Conservation (phyloP, 1,284 basidiomycete genomes). For the Neonothopanus nambi region DNA sequence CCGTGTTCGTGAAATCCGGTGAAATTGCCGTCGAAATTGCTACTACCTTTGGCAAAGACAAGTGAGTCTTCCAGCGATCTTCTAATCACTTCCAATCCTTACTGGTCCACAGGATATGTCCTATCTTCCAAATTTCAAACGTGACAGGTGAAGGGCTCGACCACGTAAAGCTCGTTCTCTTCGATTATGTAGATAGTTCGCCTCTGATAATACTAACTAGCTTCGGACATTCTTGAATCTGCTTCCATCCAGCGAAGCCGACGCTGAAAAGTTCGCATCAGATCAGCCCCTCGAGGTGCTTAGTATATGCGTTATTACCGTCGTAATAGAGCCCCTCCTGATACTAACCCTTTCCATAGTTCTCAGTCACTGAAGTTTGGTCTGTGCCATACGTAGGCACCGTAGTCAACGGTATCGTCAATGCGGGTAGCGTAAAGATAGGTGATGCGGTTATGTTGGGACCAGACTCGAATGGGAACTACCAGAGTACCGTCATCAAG, state of each 20-base stretch:
- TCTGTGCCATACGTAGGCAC: constrained; percentile 95
- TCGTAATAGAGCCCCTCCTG: constrained; percentile 6
- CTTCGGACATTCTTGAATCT: constrained; percentile 86
- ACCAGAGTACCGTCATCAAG: constrained; percentile 79
- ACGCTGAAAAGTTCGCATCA: constrained; percentile 77
- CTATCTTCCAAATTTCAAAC: constrained; percentile 93
- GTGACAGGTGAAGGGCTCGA: constrained; percentile 93
- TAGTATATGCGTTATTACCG: background rate
- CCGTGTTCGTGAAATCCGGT: constrained; percentile 73
- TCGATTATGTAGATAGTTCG: background rate
- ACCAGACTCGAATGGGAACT: constrained; percentile 93
- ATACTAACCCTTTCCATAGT: constrained; percentile 41
- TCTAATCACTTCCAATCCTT: background rate
- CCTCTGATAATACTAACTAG: constrained; percentile 32
- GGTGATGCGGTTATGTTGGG: constrained; percentile 88
- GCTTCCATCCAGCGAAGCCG: constrained; percentile 80
- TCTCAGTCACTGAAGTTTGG: constrained; percentile 83
- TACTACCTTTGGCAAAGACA: constrained; percentile 68
- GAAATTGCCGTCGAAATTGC: constrained; percentile 82
- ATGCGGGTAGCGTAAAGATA: constrained; percentile 73
- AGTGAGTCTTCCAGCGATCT: constrained; percentile 38
- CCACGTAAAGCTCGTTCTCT: constrained; percentile 44
- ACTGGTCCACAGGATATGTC: constrained; percentile 68
- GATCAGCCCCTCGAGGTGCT: constrained; percentile 85
- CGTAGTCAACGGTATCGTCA: constrained; percentile 91